Conservation (phyloP, 495 filamentous ascomycete species). For the Trichoderma virens region DNA sequence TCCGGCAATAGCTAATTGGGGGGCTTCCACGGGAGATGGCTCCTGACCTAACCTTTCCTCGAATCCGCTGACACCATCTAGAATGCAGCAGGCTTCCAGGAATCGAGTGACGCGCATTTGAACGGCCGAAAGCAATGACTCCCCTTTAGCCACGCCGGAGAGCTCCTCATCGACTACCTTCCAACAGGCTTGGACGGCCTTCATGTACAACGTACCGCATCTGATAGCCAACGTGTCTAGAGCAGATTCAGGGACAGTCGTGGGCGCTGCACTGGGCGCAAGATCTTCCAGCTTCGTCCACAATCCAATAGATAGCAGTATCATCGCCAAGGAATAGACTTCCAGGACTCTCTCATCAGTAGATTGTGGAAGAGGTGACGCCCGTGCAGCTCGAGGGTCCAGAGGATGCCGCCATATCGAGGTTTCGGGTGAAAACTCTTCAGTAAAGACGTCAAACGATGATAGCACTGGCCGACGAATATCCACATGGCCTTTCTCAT, state of each 20-base stretch:
- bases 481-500: constrained; percentile 45
- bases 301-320: constrained; percentile 78
- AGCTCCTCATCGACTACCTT: constrained; percentile 65
- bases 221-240: constrained; percentile 59
- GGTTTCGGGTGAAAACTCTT: constrained; percentile 39
- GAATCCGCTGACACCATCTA: constrained; percentile 40
- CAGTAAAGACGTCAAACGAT: constrained; percentile 75
- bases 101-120: constrained; percentile 37
- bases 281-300: constrained; percentile 72
- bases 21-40: neutral
- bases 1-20: neutral
- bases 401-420: constrained; percentile 66
- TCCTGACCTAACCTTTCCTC: constrained; percentile 36
- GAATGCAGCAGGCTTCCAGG: constrained; percentile 42
- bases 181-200: constrained; percentile 72
- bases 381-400: constrained; percentile 52
- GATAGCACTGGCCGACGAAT: constrained; percentile 70
- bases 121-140: constrained; percentile 33
- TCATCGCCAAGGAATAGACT: constrained; percentile 74
- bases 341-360: constrained; percentile 59
- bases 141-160: constrained; percentile 24
- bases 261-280: constrained; percentile 29
- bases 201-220: constrained; percentile 70
- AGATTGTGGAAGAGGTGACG: constrained; percentile 37
- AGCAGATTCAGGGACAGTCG: constrained; percentile 33